Percentiles rank a stretch among this genome's conserved stretches.
Evolutionary conservation across 2,329 filamentous ascomycete species (phyloP).

Genomic region (Calonectria montana): DNA sequence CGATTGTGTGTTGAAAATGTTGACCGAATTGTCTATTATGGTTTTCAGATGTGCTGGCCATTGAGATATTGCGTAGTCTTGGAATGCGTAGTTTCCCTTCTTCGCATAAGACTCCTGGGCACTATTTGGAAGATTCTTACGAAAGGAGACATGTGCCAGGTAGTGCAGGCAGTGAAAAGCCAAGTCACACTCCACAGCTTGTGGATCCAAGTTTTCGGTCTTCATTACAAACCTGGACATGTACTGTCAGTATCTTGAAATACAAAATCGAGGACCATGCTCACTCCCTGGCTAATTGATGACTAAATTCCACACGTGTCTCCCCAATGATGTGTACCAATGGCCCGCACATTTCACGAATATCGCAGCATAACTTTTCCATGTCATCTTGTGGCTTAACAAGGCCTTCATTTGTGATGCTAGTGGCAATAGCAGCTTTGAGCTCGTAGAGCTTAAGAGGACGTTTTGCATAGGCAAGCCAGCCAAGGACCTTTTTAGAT

Average conservation of each 20-base stretch:
- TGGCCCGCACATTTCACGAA: constrained; percentile 49
- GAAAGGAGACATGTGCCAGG: constrained; percentile 48
- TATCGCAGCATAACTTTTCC: constrained; percentile 36
- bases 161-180: constrained; percentile 47
- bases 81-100: constrained; percentile 49
- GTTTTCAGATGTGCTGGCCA: constrained; percentile 49
- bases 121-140: constrained; percentile 14
- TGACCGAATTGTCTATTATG: constrained; percentile 23
- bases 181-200: constrained; percentile 19
- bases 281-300: constrained; percentile 51
- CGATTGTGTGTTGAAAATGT: neutral
- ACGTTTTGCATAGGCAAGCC: constrained; percentile 53
- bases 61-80: constrained; percentile 51
- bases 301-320: constrained; percentile 51
- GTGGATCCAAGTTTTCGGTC: constrained; percentile 37
- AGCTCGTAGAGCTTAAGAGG: constrained; percentile 56
- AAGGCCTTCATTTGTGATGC: constrained; percentile 8
- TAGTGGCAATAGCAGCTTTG: constrained; percentile 48
- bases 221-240: constrained; percentile 36
- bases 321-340: constrained; percentile 48
- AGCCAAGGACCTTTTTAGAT: constrained; percentile 50
- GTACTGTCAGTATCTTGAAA: neutral
- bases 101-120: constrained; percentile 25
- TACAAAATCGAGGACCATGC: constrained; percentile 5
- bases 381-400: constrained; percentile 31